Evolutionary conservation across 768 basidiomycete genomes (phyloP).

Genomic region (Phylloporus sp.): DNA sequence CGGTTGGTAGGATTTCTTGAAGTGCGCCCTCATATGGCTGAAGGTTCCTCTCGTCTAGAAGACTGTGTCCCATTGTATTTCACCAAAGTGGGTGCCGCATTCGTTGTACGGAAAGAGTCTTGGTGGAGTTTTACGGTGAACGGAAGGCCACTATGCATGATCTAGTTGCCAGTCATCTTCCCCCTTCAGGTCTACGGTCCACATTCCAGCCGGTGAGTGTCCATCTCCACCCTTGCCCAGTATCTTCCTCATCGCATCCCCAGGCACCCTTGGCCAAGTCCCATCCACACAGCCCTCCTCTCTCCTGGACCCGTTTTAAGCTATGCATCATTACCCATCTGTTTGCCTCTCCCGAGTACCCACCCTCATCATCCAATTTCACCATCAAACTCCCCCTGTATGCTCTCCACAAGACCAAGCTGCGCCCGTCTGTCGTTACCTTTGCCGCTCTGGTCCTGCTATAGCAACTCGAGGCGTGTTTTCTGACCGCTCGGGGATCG

Average conservation of each 20-base stretch:
- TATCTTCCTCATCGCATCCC: background rate
- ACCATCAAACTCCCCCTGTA: conserved; percentile 48
- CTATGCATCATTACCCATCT: conserved; percentile 80
- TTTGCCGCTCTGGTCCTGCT: conserved; percentile 45
- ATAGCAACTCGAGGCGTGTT: conserved; percentile 63
- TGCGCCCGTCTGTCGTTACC: conserved; percentile 51
- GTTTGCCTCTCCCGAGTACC: conserved; percentile 82
- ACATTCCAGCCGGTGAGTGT: conserved; percentile 28
- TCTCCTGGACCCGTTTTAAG: conserved; percentile 34
- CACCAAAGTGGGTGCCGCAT: too few relatives aligned
- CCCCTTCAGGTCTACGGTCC: conserved; percentile 24
- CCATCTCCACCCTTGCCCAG: too few relatives aligned
- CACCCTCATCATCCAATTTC: conserved; percentile 42
- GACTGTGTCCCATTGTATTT: too few relatives aligned
- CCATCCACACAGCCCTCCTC: conserved; percentile 29
- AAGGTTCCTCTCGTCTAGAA: too few relatives aligned
- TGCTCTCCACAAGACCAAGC: conserved; percentile 61
- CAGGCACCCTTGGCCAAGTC: conserved; percentile 29
- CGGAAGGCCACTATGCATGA: conserved; percentile 34
- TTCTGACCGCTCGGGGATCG: conserved; percentile 72
- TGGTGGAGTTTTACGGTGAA: too few relatives aligned
- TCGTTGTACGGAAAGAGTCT: too few relatives aligned
- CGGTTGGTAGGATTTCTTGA: too few relatives aligned
- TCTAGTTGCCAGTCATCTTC: conserved; percentile 29
- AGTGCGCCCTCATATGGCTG: too few relatives aligned